Conservation (phyloP, 805 yeast genomes). For the Sugiyamaella boreocaroliniensis region DNA sequence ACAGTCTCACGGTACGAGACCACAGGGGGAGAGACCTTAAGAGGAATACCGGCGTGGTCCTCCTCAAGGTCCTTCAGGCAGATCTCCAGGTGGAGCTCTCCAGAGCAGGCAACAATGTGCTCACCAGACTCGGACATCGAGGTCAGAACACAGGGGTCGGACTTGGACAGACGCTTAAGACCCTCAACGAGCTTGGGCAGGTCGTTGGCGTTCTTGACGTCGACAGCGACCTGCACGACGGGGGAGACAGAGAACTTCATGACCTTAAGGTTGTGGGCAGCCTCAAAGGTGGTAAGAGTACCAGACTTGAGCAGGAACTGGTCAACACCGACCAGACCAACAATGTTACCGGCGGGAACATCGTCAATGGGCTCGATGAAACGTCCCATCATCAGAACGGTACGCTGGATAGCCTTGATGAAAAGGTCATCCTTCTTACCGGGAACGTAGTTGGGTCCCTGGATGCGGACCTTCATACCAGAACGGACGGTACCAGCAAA, state of each 20-base stretch:
- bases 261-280: slow-evolving; percentile 99
- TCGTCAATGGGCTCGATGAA: slow-evolving; percentile 96
- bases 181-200: slow-evolving; percentile 99
- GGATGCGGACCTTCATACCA: slow-evolving; percentile 99
- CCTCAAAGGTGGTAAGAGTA: slow-evolving; percentile 94
- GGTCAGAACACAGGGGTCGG: slow-evolving; percentile 96
- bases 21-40: slow-evolving; percentile 95
- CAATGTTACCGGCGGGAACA: slow-evolving; percentile 99
- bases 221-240: slow-evolving; percentile 99
- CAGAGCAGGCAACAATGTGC: slow-evolving; percentile 99
- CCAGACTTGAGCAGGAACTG: slow-evolving; percentile 99
- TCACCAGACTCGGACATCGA: slow-evolving; percentile 92
- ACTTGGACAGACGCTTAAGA: slow-evolving; percentile 98
- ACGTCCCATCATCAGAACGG: slow-evolving; percentile 99
- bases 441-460: slow-evolving; percentile 99
- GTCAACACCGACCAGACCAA: slow-evolving; percentile 99
- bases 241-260: slow-evolving; percentile 99
- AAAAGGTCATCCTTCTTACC: slow-evolving; percentile 97
- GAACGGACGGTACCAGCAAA: slow-evolving; percentile 99
- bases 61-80: slow-evolving; percentile 92
- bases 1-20: slow-evolving; percentile 99
- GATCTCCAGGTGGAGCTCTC: slow-evolving; percentile 99
- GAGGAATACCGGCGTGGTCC: slow-evolving; percentile 99
- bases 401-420: slow-evolving; percentile 97
- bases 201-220: slow-evolving; percentile 98